Evolutionary conservation across 805 yeast genomes (phyloP).

Genomic region (Barnettozyma populi): DNA sequence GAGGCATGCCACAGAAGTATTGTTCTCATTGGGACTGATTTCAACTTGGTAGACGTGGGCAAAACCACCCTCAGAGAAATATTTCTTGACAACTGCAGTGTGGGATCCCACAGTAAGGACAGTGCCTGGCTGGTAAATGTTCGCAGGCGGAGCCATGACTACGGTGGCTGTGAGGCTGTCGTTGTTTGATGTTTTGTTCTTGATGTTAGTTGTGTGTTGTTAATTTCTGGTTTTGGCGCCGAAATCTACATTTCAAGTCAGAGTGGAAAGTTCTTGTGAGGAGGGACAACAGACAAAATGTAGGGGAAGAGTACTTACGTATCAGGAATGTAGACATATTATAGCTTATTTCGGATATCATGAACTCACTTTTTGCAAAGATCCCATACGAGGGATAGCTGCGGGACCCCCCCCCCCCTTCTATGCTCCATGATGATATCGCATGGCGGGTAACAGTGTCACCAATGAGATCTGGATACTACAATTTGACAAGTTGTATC

Average conservation of each 20-base stretch:
- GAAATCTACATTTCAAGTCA: not conserved
- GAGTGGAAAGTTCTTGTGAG: no score
- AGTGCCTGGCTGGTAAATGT: conserved; percentile 72
- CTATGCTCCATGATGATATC: no score
- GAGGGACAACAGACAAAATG: no score
- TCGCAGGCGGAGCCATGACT: conserved; percentile 43
- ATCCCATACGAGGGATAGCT: no score
- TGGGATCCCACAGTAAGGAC: conserved; percentile 80
- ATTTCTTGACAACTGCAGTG: conserved; percentile 57
- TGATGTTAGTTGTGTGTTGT: not conserved
- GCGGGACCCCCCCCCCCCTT: no score
- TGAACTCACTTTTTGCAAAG: not conserved
- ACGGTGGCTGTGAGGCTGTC: not conserved
- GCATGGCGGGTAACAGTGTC: no score
- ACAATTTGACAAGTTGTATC: not conserved
- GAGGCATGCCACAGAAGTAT: conserved; percentile 63
- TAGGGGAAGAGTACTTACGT: no score
- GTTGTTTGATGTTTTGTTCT: not conserved
- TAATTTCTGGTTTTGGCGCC: not conserved
- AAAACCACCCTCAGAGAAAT: conserved; percentile 88
- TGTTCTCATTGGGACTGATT: conserved; percentile 54
- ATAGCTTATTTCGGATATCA: no score
- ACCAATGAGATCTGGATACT: not conserved
- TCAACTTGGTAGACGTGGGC: conserved; percentile 89
- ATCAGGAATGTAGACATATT: no score